Percentiles rank a stretch among this genome's conserved stretches.
Conservation (phyloP, 2,329 filamentous ascomycete genomes). For the Karstenula rhodostoma region DNA sequence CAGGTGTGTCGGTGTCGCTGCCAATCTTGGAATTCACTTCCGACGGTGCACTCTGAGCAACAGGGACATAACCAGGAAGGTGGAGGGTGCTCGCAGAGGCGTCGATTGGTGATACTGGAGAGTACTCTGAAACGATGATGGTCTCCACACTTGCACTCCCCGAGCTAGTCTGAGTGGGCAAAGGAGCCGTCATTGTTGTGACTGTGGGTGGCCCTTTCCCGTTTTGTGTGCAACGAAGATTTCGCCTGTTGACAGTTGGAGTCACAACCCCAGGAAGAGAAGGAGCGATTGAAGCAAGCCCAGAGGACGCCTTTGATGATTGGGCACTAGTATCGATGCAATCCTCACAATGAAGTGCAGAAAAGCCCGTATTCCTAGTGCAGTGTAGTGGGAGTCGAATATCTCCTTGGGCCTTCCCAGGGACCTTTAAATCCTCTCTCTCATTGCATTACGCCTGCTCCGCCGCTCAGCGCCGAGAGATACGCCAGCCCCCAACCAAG, state of each 20-base stretch:
- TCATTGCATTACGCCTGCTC: neutral
- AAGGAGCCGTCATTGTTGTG: conserved; percentile 5
- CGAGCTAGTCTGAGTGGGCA: neutral
- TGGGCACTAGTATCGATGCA: neutral
- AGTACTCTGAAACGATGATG: neutral
- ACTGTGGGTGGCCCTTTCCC: neutral
- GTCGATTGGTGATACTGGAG: conserved; percentile 5
- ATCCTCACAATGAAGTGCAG: neutral
- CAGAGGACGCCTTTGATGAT: neutral
- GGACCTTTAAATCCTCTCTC: neutral
- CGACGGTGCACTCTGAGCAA: neutral
- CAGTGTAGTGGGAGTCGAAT: neutral
- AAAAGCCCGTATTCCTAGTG: neutral
- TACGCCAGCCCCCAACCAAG: conserved; percentile 1
- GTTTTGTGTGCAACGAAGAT: neutral
- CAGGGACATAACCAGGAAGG: neutral
- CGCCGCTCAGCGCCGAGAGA: conserved; percentile 3
- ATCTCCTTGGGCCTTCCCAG: neutral
- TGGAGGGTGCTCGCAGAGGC: neutral
- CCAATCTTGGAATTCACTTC: neutral
- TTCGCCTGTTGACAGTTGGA: neutral
- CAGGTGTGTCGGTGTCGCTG: neutral
- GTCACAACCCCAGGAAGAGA: neutral
- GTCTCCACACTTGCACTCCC: neutral
- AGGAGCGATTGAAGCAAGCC: neutral